Base-by-base conservation (phyloP, 176 grass and related monocot species). In the Dendrocalamus sinicus region DNA sequence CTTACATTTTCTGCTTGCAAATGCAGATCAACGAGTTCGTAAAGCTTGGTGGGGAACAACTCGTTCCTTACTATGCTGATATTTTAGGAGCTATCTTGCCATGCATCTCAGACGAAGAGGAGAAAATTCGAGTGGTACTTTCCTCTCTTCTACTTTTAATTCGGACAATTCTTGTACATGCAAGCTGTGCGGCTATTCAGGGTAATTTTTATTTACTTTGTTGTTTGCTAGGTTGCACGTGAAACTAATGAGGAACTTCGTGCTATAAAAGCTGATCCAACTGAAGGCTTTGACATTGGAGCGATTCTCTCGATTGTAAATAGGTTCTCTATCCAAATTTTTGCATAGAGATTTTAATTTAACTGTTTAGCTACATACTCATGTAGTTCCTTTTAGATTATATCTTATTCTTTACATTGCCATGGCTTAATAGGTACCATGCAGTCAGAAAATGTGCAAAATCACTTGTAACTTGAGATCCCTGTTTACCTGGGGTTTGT, bases 191-290 rank as follows among this genome's bases (percentile, higher is more conserved):
- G 58, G 26, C 32, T 75, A 51, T 86, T 70, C 32, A 73, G 30
- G 23, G 17, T 16, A 35, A 47, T 51, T 61, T 61, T 65, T 32
- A 30, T 71, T 70, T 24, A 45, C 51, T 87, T 55, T 47, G 17
- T 69, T 94, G 90, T 88, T 94, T 88, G 82, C 92, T 83, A 99
- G 97, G 94, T 96, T 94, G 94, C 92, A 22, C 91, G 97, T 83
- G 97, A 99, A 93, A 99, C 97, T 32, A 99, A 99, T 78, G 94
- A 96, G 84, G 97, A 96, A 74, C 97, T 99, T 67, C 90, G 94
- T 80, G 92, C 79, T 92, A 92, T 99, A 73, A 91, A 79, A 91
- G 90, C 92, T 73, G 92, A 96, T 88, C 94, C 94, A 86, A 77
- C 88, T 53, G 93, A 96, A 86, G 97, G 94, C 91, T 99, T 96